A percentile compares a stretch with the other conserved stretches of the same genome.
Conservation (phyloP, 371 early-diverging fungal species). For the Mycotypha africana region DNA sequence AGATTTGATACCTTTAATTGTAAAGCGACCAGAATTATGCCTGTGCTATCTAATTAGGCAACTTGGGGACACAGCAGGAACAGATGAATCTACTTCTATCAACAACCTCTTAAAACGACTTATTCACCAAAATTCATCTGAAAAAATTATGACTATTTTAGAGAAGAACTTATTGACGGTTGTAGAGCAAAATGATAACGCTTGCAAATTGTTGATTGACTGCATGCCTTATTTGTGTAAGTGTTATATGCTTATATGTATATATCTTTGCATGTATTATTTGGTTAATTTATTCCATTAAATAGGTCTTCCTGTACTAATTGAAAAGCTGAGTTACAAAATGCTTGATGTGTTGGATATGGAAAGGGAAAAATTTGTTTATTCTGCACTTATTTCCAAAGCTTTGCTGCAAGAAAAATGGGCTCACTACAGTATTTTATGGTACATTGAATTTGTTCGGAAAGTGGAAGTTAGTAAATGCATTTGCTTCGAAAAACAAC, state of each 20-base stretch:
- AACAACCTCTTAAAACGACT: neutral
- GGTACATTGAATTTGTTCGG: constrained; percentile 5
- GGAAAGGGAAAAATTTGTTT: constrained; percentile 5
- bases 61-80: neutral
- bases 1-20: no score
- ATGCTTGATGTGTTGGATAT: neutral
- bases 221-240: constrained; percentile 9
- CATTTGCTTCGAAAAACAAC: no score
- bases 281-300: neutral
- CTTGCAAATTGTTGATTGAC: constrained; percentile 9
- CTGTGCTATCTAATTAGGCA: constrained; percentile 2
- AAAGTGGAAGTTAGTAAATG: no score
- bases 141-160: neutral
- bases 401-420: constrained; percentile 4
- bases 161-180: constrained; percentile 1
- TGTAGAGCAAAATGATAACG: constrained; percentile 1
- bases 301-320: neutral
- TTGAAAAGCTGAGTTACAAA: constrained; percentile 3
- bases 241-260: no score
- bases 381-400: constrained; percentile 10
- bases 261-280: no score
- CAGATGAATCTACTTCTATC: neutral
- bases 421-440: constrained; percentile 2
- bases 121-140: neutral
- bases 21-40: constrained; percentile 3